Conservation (phyloP, 176 grass and related monocot species). For the Ananas comosus region DNA sequence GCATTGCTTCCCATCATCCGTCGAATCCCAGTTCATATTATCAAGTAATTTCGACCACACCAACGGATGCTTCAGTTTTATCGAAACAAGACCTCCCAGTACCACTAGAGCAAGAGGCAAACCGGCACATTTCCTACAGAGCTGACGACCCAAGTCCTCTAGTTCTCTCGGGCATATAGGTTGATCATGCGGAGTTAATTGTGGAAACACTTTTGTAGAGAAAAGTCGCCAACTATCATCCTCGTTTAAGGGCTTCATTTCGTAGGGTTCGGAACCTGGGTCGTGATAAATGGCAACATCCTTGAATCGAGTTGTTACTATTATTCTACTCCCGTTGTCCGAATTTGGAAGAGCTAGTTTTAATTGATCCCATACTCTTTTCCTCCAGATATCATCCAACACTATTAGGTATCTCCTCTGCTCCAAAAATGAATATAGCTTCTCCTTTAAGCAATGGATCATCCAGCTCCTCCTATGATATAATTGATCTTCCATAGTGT, state of each 20-base stretch:
- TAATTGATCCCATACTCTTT: not conserved
- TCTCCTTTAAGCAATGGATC: not conserved
- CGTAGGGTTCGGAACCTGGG: not conserved
- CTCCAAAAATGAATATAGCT: not conserved
- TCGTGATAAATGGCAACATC: not conserved
- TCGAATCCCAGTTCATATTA: not conserved
- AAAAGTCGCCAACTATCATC: slow-evolving; percentile 1
- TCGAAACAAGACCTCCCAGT: not conserved
- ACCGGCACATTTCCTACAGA: not conserved
- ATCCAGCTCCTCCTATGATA: no score
- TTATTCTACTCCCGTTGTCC: not conserved
- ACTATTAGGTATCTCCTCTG: not conserved
- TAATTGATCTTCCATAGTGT: no score
- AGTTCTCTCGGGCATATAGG: not conserved
- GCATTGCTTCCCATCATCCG: not conserved
- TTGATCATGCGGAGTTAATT: not conserved
- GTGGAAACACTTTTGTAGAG: not conserved
- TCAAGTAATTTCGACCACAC: not conserved
- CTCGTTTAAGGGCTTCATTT: not conserved
- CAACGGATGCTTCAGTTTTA: not conserved
- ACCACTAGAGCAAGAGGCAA: not conserved
- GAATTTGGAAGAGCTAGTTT: not conserved
- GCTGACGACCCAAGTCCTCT: not conserved
- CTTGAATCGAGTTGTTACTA: not conserved
- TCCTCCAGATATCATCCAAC: not conserved